These are phyloP conservation scores for Sequoiadendron giganteum DNA, from an alignment of 75 land plant species.

Conservation along the genomic window DNA sequence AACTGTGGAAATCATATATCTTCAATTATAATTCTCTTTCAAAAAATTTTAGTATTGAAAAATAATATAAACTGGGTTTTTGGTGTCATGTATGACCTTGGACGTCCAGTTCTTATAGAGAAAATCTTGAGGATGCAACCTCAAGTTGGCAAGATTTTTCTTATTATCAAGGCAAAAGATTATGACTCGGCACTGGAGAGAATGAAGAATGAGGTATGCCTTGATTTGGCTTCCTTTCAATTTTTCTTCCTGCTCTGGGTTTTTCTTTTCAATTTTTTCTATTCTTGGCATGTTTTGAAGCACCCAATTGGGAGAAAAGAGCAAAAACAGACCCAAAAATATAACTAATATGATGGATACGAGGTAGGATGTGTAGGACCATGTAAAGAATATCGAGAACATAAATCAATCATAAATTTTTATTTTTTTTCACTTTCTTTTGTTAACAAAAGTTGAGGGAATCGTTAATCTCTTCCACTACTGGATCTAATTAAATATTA, in stretches of 20 bases:
- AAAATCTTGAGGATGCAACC: conserved; percentile 80
- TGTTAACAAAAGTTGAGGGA: not conserved
- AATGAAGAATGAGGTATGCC: conserved; percentile 59
- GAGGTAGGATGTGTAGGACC: too few species aligned
- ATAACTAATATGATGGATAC: too few species aligned
- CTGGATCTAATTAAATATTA: not conserved
- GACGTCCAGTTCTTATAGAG: conserved; percentile 73
- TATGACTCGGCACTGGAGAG: conserved; percentile 54
- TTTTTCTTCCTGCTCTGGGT: not conserved
- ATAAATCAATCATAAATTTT: too few species aligned
- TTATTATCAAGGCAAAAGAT: conserved; percentile 75
- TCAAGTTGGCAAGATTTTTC: conserved; percentile 69
- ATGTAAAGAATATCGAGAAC: too few species aligned
- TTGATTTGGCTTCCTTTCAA: not conserved
- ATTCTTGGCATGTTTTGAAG: too few species aligned
- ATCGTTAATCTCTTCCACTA: not conserved
- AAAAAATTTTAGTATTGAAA: not conserved
- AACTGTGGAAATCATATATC: too few species aligned
- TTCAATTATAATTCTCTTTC: not conserved
- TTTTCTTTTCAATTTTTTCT: not conserved
- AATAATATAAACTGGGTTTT: too few species aligned
- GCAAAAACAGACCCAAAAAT: too few species aligned
- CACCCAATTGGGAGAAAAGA: too few species aligned
- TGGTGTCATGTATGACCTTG: not conserved
- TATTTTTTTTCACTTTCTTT: too few species aligned